Conservation (phyloP, 2,329 filamentous ascomycete genomes). For the Drechslerella dactyloides region DNA sequence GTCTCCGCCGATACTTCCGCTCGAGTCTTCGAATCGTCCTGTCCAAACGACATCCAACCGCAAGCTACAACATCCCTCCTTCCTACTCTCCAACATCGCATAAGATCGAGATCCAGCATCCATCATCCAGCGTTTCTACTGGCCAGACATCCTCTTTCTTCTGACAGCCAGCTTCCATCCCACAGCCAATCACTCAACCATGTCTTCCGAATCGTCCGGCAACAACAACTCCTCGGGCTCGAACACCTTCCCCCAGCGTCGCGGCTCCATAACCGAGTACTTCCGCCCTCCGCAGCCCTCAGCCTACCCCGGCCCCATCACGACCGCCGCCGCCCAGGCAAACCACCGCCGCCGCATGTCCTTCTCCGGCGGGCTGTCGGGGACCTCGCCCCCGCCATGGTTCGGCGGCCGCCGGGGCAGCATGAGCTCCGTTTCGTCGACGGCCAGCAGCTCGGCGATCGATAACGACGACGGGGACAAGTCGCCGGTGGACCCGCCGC, state of each 20-base stretch:
- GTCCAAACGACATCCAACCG: neutral
- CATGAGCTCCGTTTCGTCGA: constrained; percentile 57
- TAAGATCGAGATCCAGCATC: no score
- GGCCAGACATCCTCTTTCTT: neutral
- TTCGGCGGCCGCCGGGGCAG: constrained; percentile 52
- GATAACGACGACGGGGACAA: constrained; percentile 68
- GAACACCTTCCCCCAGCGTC: constrained; percentile 39
- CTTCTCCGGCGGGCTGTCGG: constrained; percentile 76
- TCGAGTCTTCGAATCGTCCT: neutral
- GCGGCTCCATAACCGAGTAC: constrained; percentile 53
- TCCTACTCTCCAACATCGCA: neutral
- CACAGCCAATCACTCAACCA: constrained; percentile 5
- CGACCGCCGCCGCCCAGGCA: constrained; percentile 63
- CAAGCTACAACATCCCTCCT: neutral
- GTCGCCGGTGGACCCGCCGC: constrained; percentile 73
- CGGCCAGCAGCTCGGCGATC: constrained; percentile 59
- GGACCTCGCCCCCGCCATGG: constrained; percentile 66
- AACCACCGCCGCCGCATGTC: constrained; percentile 73
- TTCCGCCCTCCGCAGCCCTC: constrained; percentile 51
- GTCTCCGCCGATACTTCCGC: neutral
- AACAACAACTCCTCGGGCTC: constrained; percentile 16
- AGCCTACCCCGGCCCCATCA: constrained; percentile 61
- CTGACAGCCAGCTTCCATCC: neutral
- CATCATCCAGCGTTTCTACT: constrained; percentile 1
- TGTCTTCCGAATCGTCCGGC: constrained; percentile 40